Base-by-base conservation (phyloP, 768 basidiomycete genomes). In the Butyriboletus loyo region DNA sequence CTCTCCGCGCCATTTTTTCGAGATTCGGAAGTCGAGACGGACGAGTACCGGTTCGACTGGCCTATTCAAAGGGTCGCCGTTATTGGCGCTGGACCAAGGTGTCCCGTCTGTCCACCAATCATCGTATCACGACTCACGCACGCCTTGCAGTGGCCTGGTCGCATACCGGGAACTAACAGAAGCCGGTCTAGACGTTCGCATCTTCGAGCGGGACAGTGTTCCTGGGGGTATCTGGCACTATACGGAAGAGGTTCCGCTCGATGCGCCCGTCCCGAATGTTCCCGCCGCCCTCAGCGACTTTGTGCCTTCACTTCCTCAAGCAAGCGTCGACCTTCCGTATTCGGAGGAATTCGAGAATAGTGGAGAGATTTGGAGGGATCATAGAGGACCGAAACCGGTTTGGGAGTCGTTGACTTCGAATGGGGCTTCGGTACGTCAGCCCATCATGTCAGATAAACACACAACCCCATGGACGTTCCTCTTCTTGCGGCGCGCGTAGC, bases 61-160 rank as follows among this genome's bases (percentile, higher is more conserved):
- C 55, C 47, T 5, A 54, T 56, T 15, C 55, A 21, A 37, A 39
- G 22, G 24, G 55, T 56, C n/a, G 55, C 52, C 1, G 19, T 54
- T 27, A 46, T 61, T 7, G 60, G 60, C 2, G 60, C 59, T 14
- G 59, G 59, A 4, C 55, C 59, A 43, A 46, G 59, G 59, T 60
- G 9, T 39, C 14, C 7, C 15, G 2, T n/a, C 3, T 37, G 17
- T 7, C 27, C 9, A 9, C 14, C 22, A 27, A 6, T 21, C 19
- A 7, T 39, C 9, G 11, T 31, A 24, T 22, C n/a, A 8, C 7
- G 1, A 10, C 46, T 60, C 34, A 46, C 32, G 7, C 42, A 2
- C 27, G 7, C 17, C 14, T 50, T 36, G 13, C 27, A 61, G 60
- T 28, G 59, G 52, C 5, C 9, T 61, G 17, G 27, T 46, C 8